These are phyloP conservation scores for Aspergillus heteromorphus DNA, from an alignment of 495 filamentous ascomycete species.

Conservation along the genomic window DNA sequence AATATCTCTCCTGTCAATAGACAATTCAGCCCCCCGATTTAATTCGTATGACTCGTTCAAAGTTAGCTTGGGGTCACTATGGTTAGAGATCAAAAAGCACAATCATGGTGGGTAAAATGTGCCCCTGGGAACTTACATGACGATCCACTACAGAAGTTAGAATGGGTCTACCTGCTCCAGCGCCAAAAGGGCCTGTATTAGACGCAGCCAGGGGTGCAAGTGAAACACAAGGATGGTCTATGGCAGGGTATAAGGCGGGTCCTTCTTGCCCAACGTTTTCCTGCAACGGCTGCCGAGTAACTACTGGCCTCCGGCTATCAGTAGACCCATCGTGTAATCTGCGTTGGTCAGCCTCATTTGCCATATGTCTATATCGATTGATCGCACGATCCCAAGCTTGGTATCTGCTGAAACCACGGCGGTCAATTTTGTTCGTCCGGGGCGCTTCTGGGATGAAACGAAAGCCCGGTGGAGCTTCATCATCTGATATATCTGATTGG, in stretches of 20 bases:
- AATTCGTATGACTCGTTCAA: slow-evolving; percentile 22
- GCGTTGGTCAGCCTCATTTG: slow-evolving; percentile 14
- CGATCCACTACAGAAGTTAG: slow-evolving; percentile 8
- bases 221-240: slow-evolving; percentile 8
- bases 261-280: slow-evolving; percentile 14
- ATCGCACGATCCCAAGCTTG: slow-evolving; percentile 45
- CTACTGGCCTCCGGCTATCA: slow-evolving; percentile 17
- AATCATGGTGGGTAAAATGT: not conserved
- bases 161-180: not conserved
- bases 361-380: slow-evolving; percentile 32
- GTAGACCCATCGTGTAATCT: slow-evolving; percentile 3
- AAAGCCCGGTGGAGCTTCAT: slow-evolving; percentile 34
- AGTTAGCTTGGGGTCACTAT: slow-evolving; percentile 22
- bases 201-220: slow-evolving; percentile 12
- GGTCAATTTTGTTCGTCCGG: slow-evolving; percentile 29
- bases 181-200: slow-evolving; percentile 15
- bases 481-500: slow-evolving; percentile 29
- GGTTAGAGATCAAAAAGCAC: not conserved
- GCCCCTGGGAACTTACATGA: slow-evolving; percentile 16
- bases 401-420: slow-evolving; percentile 46
- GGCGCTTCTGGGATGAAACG: slow-evolving; percentile 26
- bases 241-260: slow-evolving; percentile 11
- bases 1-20: slow-evolving; percentile 17
- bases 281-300: slow-evolving; percentile 16
- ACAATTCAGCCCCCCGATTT: slow-evolving; percentile 15